Evolutionary conservation across 2,329 filamentous ascomycete genomes (phyloP).

Genomic region (Talaromyces pinophilus): DNA sequence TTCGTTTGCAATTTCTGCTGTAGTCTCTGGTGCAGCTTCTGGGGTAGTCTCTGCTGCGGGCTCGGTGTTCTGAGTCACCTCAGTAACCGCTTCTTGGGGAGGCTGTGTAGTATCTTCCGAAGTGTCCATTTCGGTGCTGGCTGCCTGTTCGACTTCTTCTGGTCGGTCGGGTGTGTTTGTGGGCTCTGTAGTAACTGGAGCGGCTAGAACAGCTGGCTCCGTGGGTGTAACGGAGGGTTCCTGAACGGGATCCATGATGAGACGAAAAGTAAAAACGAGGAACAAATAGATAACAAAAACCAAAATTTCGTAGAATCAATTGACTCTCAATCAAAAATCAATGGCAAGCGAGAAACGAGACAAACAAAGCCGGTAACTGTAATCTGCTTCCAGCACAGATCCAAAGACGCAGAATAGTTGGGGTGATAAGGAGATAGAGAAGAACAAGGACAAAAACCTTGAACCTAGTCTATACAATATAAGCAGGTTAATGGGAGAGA

Average conservation of each 20-base stretch:
- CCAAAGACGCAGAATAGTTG: constrained; percentile 20
- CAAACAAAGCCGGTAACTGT: not conserved
- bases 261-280: not conserved
- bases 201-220: constrained; percentile 7
- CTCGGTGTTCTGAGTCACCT: constrained; percentile 6
- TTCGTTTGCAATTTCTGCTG: not conserved
- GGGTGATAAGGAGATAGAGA: constrained; percentile 16
- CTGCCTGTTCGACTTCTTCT: not conserved
- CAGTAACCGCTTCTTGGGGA: constrained; percentile 3
- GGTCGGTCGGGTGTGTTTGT: constrained; percentile 12
- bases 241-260: constrained; percentile 19
- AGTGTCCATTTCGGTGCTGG: constrained; percentile 27
- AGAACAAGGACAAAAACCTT: constrained; percentile 12
- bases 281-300: not conserved
- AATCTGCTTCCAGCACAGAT: constrained; percentile 19
- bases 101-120: constrained; percentile 23
- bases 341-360: not conserved
- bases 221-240: constrained; percentile 12
- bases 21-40: constrained; percentile 1
- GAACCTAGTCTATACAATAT: not conserved
- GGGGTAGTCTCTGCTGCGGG: not conserved
- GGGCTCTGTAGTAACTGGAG: not conserved
- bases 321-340: not conserved
- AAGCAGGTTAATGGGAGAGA: not conserved
- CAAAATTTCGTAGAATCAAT: not conserved